Evolutionary conservation across 441 rosid genomes (phyloP).

Genomic region (Omphalea diandra): DNA sequence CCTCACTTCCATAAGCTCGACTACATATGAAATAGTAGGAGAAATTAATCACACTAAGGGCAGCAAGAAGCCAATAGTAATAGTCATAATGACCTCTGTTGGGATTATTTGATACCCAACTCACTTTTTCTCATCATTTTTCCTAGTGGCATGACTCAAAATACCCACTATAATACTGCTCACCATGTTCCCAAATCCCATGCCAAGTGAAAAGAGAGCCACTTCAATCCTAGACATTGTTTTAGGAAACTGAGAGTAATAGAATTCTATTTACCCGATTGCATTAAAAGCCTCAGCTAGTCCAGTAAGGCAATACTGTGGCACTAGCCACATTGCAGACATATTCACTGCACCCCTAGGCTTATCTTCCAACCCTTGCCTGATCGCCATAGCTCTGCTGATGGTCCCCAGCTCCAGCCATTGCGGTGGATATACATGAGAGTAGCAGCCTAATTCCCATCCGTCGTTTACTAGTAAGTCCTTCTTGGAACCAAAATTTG

Average conservation of each 20-base stretch:
- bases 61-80: constrained; percentile 45
- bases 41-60: constrained; percentile 37
- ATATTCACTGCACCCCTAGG: constrained; percentile 25
- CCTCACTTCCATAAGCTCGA: constrained; percentile 41
- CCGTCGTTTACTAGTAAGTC: constrained; percentile 39
- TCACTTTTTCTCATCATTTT: constrained; percentile 24
- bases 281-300: constrained; percentile 43
- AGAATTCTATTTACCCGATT: constrained; percentile 54
- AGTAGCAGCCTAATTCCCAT: constrained; percentile 47
- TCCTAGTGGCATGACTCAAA: constrained; percentile 23
- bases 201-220: constrained; percentile 35
- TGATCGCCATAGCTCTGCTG: constrained; percentile 30
- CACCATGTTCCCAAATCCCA: constrained; percentile 38
- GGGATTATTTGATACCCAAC: constrained; percentile 46
- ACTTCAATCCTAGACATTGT: constrained; percentile 49
- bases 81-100: constrained; percentile 51
- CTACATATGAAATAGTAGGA: constrained; percentile 36
- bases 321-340: constrained; percentile 47
- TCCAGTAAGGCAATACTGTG: constrained; percentile 41
- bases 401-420: constrained; percentile 40
- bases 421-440: constrained; percentile 32
- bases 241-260: constrained; percentile 50
- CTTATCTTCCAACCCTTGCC: constrained; percentile 28
- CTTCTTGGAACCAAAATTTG: constrained; percentile 36
- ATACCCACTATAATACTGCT: constrained; percentile 41